Conservation (phyloP, 768 basidiomycete genomes). For the Mycena maculata region DNA sequence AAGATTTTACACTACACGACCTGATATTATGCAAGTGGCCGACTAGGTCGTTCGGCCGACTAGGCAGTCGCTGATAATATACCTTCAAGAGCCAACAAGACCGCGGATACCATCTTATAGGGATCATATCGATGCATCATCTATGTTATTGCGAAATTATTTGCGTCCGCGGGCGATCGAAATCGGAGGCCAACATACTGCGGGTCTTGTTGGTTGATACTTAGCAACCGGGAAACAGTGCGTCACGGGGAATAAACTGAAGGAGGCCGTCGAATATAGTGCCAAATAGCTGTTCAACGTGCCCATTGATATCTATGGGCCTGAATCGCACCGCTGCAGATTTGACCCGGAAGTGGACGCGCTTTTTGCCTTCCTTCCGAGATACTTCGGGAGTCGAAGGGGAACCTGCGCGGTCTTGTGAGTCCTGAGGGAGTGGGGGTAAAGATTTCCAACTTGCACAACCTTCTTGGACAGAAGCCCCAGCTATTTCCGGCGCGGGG, state of each 20-base stretch:
- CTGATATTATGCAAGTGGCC: too few species aligned
- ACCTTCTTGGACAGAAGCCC: not conserved
- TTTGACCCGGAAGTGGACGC: not conserved
- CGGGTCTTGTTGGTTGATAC: not conserved
- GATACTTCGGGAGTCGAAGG: not conserved
- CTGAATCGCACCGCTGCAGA: not conserved
- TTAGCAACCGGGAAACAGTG: not conserved
- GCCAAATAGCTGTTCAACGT: not conserved
- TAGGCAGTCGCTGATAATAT: too few species aligned
- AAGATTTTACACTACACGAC: too few species aligned
- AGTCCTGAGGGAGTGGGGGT: not conserved
- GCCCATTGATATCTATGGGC: not conserved
- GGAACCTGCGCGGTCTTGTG: not conserved
- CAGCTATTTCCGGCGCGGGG: not conserved
- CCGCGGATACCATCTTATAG: not conserved
- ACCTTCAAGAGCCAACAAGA: too few species aligned
- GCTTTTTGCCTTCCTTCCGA: not conserved
- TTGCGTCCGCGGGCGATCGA: constrained; percentile 4
- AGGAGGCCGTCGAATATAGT: not conserved
- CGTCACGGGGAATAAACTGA: not conserved
- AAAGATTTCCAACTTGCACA: not conserved
- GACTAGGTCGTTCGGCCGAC: too few species aligned
- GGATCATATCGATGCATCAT: constrained; percentile 8
- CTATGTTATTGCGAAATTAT: constrained; percentile 8
- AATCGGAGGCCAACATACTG: not conserved